These are phyloP conservation scores for Eutrema yunnanense DNA, from an alignment of 345 rosid species.

Conservation along the genomic window DNA sequence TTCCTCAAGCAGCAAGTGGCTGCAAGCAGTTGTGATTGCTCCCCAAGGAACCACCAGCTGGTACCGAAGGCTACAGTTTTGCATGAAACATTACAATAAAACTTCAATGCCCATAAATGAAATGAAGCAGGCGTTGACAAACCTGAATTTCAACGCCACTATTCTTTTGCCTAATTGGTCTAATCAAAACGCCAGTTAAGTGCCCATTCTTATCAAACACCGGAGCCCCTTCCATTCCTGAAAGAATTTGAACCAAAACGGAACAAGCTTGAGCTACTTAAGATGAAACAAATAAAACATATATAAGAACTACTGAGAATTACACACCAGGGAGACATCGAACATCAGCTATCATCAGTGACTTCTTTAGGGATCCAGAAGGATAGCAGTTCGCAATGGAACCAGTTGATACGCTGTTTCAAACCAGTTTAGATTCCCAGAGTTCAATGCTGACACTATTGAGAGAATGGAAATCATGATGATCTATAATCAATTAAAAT, in stretches of 20 bases:
- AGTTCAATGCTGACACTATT: neutral
- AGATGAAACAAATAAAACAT: slow-evolving; percentile 9
- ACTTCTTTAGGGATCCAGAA: slow-evolving; percentile 45
- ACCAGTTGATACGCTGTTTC: slow-evolving; percentile 75
- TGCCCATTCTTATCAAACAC: slow-evolving; percentile 50
- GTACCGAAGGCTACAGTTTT: slow-evolving; percentile 81
- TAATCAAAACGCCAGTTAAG: slow-evolving; percentile 68
- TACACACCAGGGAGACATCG: slow-evolving; percentile 89
- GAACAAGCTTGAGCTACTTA: slow-evolving; percentile 16
- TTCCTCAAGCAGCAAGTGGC: slow-evolving; percentile 67
- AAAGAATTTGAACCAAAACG: slow-evolving; percentile 11
- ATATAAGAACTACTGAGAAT: slow-evolving; percentile 16
- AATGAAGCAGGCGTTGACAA: slow-evolving; percentile 25
- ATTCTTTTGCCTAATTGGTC: slow-evolving; percentile 77
- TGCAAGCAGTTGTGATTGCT: slow-evolving; percentile 85
- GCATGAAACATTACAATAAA: slow-evolving; percentile 47
- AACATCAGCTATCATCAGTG: slow-evolving; percentile 88
- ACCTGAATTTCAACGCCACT: slow-evolving; percentile 95
- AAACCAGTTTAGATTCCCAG: slow-evolving; percentile 10
- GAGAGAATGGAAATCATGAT: neutral
- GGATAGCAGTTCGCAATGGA: slow-evolving; percentile 74
- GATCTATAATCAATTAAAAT: neutral
- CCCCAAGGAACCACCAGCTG: slow-evolving; percentile 99
- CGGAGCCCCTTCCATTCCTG: slow-evolving; percentile 95
- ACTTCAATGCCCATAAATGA: slow-evolving; percentile 26